These are phyloP conservation scores for Calonectria leucothoes DNA, from an alignment of 2,329 filamentous ascomycete genomes.

Conservation along the genomic window DNA sequence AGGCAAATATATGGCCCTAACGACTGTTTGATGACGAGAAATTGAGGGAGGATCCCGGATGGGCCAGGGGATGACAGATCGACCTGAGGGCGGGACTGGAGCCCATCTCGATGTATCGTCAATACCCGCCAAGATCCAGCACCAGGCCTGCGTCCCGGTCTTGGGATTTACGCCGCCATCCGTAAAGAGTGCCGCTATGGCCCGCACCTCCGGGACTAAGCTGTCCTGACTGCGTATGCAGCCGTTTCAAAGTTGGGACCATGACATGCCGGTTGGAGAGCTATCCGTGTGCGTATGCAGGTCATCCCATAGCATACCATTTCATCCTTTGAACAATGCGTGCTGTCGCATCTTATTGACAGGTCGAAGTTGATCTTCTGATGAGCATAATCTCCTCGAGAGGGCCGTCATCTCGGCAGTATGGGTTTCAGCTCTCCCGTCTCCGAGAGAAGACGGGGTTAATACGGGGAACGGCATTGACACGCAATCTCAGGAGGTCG, in stretches of 20 bases:
- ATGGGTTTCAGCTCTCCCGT: conserved; percentile 35
- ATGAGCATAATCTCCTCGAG: conserved; percentile 37
- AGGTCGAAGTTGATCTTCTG: conserved; percentile 27
- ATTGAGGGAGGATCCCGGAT: not conserved
- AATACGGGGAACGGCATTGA: conserved; percentile 24
- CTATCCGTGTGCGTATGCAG: conserved; percentile 37
- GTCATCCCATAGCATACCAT: conserved; percentile 27
- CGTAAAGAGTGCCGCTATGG: conserved; percentile 22
- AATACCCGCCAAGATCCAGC: conserved; percentile 9
- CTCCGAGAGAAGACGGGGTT: conserved; percentile 5
- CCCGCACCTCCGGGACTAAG: conserved; percentile 31
- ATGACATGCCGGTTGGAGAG: conserved; percentile 24
- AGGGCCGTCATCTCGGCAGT: conserved; percentile 34
- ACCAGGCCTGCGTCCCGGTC: conserved; percentile 20
- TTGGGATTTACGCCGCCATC: conserved; percentile 29
- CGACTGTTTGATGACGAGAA: conserved; percentile 5
- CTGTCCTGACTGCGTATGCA: conserved; percentile 29
- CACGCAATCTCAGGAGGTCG: conserved; percentile 30
- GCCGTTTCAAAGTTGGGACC: conserved; percentile 32
- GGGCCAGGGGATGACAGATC: not conserved
- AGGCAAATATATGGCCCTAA: conserved; percentile 31
- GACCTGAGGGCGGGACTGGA: not conserved
- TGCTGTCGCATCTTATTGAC: conserved; percentile 33
- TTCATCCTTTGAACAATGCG: conserved; percentile 31
- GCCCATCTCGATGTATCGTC: conserved; percentile 16